Conservation (phyloP, 1,139 yeast species). For the Meyerozyma guilliermondii region DNA sequence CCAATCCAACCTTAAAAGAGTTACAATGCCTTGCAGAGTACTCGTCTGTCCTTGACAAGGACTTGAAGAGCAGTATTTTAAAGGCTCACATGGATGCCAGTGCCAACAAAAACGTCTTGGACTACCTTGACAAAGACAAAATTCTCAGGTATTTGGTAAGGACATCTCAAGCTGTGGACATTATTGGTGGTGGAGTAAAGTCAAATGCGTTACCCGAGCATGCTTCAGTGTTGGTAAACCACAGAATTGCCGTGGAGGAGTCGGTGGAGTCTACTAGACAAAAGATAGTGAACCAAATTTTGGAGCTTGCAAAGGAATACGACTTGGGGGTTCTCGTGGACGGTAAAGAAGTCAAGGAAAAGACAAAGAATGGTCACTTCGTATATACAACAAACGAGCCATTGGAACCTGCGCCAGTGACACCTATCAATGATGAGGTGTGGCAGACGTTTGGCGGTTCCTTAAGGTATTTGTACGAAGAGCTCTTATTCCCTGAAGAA, state of each 20-base stretch:
- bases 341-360: conserved; percentile 23
- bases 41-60: conserved; percentile 21
- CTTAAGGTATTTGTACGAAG: conserved; percentile 51
- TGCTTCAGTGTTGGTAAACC: conserved; percentile 51
- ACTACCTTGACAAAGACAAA: conserved; percentile 20
- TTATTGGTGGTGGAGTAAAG: conserved; percentile 65
- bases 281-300: conserved; percentile 32
- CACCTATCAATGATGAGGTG: conserved; percentile 41
- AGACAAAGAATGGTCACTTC: conserved; percentile 42
- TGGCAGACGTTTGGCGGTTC: conserved; percentile 57
- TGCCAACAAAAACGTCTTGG: conserved; percentile 38
- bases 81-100: conserved; percentile 33
- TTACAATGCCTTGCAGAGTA: conserved; percentile 44
- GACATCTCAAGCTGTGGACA: conserved; percentile 68
- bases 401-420: conserved; percentile 57
- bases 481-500: conserved; percentile 28
- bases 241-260: conserved; percentile 53
- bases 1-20: conserved; percentile 37
- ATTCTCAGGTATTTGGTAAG: conserved; percentile 40
- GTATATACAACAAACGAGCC: conserved; percentile 29
- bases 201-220: conserved; percentile 72
- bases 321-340: conserved; percentile 43
- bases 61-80: conserved; percentile 33
- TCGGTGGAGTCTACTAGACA: conserved; percentile 34
- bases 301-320: conserved; percentile 37